These are phyloP conservation scores for Dryadomyces quercus-mongolicae DNA, from an alignment of 2,329 filamentous ascomycete genomes.

Conservation along the genomic window DNA sequence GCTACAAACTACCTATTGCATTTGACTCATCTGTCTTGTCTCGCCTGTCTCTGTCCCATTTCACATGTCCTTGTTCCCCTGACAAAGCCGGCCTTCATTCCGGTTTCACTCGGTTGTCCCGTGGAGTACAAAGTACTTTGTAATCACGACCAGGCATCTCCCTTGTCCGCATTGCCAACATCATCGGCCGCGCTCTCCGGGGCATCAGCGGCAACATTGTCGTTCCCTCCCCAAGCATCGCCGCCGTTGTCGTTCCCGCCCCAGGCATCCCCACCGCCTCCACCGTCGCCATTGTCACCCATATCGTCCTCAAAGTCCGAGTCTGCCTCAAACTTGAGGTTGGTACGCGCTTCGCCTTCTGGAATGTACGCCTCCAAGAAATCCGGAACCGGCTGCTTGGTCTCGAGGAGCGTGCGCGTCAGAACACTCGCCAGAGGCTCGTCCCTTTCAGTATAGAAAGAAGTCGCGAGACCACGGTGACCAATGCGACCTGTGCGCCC, in stretches of 20 bases:
- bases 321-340: conserved; percentile 43
- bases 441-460: conserved; percentile 75
- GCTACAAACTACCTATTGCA: no score
- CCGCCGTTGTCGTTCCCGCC: neutral
- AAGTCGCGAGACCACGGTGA: conserved; percentile 72
- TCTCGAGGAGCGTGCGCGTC: conserved; percentile 73
- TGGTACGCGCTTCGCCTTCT: conserved; percentile 32
- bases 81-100: no score
- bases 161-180: neutral
- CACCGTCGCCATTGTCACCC: conserved; percentile 10
- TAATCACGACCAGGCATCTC: neutral
- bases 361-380: conserved; percentile 60
- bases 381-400: conserved; percentile 64
- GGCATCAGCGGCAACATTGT: no score
- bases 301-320: conserved; percentile 34
- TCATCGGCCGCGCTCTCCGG: neutral
- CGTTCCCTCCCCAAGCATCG: no score
- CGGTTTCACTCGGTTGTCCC: no score
- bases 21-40: no score
- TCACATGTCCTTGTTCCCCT: no score
- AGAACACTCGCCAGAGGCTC: conserved; percentile 60
- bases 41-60: no score
- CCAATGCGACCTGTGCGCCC: conserved; percentile 91
- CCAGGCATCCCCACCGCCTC: neutral
- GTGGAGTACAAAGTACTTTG: no score